Evolutionary conservation across 2,329 filamentous ascomycete species (phyloP).

Genomic region (Raffaelea albimanens): DNA sequence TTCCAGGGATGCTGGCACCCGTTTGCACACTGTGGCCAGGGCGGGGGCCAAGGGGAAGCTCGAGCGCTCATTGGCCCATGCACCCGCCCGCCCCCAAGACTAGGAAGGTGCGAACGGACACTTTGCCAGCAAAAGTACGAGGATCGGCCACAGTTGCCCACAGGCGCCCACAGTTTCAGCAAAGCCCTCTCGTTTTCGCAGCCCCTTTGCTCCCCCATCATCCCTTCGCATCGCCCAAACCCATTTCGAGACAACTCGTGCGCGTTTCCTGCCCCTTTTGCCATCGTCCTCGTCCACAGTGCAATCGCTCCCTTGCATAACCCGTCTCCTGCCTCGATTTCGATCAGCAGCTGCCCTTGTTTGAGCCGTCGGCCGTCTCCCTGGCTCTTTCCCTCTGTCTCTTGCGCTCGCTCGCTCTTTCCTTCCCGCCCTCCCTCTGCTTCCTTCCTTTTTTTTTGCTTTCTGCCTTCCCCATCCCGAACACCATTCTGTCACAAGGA

Average conservation of each 20-base stretch:
- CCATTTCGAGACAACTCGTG: neutral
- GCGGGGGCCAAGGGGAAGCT: too few species aligned
- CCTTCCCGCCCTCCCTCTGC: neutral
- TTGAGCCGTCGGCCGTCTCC: neutral
- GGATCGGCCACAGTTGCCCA: conserved; percentile 2
- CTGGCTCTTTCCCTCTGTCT: neutral
- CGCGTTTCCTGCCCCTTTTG: too few species aligned
- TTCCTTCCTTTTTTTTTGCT: neutral
- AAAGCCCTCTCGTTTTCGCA: conserved; percentile 1
- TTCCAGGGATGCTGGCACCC: too few species aligned
- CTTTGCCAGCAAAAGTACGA: too few species aligned
- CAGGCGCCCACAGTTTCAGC: conserved; percentile 4
- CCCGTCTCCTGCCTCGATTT: too few species aligned
- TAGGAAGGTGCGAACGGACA: neutral
- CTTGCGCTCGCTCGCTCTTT: neutral
- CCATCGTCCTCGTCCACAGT: neutral
- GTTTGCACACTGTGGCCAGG: too few species aligned
- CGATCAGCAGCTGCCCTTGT: neutral
- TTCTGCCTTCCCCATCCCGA: too few species aligned
- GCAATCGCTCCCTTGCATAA: neutral
- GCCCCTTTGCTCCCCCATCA: neutral
- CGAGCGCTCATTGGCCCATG: neutral
- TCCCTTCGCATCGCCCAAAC: neutral
- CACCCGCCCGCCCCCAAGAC: neutral
- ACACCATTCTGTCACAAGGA: too few species aligned